phyloP scores from a whole-genome alignment of 805 yeast species.

The Lachancea waltii region DNA sequence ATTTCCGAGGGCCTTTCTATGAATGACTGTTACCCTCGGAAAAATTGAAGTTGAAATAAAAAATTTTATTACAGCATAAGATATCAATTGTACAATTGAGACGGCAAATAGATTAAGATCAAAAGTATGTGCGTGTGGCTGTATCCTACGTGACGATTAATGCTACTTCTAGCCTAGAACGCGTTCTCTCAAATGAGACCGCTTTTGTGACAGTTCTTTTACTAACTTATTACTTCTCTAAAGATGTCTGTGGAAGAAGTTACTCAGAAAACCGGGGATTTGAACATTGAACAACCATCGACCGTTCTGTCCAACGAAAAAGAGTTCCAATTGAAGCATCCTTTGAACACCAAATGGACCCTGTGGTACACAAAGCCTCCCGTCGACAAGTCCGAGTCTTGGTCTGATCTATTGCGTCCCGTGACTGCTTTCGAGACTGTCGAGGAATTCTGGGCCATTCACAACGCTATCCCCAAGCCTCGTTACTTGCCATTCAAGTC shows the following conservation, averaged over 20 bases:
- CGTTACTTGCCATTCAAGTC: constrained; percentile 85
- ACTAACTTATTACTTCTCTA: background rate
- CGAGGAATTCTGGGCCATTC: constrained; percentile 98
- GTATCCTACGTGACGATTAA: background rate
- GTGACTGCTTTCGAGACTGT: constrained; percentile 90
- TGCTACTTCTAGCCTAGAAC: background rate
- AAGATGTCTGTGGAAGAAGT: constrained; percentile 35
- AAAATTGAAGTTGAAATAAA: background rate
- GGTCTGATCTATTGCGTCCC: constrained; percentile 90
- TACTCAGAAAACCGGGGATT: constrained; percentile 28
- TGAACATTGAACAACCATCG: constrained; percentile 21
- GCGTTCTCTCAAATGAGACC: background rate
- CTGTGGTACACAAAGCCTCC: constrained; percentile 97
- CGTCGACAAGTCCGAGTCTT: constrained; percentile 67
- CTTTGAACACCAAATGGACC: constrained; percentile 87
- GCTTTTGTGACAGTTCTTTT: background rate
- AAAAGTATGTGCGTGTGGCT: constrained; percentile 3
- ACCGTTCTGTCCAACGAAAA: constrained; percentile 28
- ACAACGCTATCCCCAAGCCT: constrained; percentile 88
- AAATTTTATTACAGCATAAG: constrained; percentile 3
- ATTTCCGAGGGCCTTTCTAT: no score
- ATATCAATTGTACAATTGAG: background rate
- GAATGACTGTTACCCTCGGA: background rate
- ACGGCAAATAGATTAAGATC: constrained; percentile 3
- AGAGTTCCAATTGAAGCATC: constrained; percentile 50